These are phyloP conservation scores for Plasmodium fragile DNA, from an alignment of 169 alveolate species.

Conservation along the genomic window DNA sequence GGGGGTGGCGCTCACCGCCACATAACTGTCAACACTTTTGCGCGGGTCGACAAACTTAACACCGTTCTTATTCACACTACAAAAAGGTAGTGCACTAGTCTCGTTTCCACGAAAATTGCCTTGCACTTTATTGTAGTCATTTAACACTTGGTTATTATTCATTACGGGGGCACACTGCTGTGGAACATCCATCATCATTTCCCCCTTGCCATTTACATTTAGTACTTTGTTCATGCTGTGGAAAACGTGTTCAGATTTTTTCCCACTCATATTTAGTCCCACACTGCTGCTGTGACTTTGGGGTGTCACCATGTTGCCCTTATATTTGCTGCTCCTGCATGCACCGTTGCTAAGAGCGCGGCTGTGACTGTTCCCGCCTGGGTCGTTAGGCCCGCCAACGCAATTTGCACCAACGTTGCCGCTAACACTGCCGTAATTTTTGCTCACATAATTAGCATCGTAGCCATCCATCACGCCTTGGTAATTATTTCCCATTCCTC, in stretches of 20 bases:
- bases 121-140: background rate
- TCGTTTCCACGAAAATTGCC: background rate
- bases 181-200: constrained; percentile 6
- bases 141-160: background rate
- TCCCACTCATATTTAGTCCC: constrained; percentile 7
- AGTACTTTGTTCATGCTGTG: background rate
- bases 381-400: background rate
- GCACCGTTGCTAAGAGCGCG: background rate
- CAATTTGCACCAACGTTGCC: background rate
- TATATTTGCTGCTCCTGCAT: background rate
- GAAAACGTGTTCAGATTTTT: constrained; percentile 4
- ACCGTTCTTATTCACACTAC: constrained; percentile 4
- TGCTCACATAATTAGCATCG: background rate
- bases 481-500: background rate
- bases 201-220: constrained; percentile 4
- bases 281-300: background rate
- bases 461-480: background rate
- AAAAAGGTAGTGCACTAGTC: constrained; percentile 5
- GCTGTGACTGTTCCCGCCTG: background rate
- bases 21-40: constrained; percentile 17
- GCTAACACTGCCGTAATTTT: background rate
- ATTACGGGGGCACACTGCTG: background rate
- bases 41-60: constrained; percentile 6
- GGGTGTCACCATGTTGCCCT: background rate
- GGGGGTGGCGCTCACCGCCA: background rate